Percentiles rank a stretch among this genome's conserved stretches.
phyloP scores from a whole-genome alignment of 1,284 basidiomycete species.

The Boletus sp. region DNA sequence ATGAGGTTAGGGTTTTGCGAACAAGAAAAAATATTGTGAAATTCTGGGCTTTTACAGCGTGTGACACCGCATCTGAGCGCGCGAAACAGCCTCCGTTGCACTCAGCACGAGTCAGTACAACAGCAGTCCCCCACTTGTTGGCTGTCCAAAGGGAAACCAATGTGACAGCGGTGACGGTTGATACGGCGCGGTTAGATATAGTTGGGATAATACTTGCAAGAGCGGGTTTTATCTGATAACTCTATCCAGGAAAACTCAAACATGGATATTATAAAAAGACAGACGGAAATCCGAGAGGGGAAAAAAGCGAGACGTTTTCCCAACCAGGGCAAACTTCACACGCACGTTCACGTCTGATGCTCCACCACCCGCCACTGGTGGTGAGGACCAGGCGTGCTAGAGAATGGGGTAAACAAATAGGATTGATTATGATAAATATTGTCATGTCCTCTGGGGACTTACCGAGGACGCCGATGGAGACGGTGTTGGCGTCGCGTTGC shows the following conservation, averaged over 20 bases:
- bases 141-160: background rate
- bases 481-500: too few species aligned
- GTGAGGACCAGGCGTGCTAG: conserved; percentile 20
- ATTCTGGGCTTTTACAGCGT: background rate
- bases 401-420: conserved; percentile 2
- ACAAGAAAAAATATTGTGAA: background rate
- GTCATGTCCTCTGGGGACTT: background rate
- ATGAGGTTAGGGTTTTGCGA: background rate
- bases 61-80: too few species aligned
- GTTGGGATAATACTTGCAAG: background rate
- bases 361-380: conserved; percentile 15
- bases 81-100: conserved; percentile 6
- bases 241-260: background rate
- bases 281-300: conserved; percentile 8
- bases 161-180: background rate
- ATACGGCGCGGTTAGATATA: conserved; percentile 2
- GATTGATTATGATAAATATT: background rate
- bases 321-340: conserved; percentile 23
- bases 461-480: background rate
- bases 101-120: background rate
- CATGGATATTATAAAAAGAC: conserved; percentile 8
- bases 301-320: conserved; percentile 15
- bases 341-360: conserved; percentile 27
- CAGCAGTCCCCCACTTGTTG: background rate
- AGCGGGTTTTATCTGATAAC: conserved; percentile 15